A percentile compares a stretch with the other conserved stretches of the same genome.
phyloP scores from a whole-genome alignment of 2,329 filamentous ascomycete species.

The Fusarium verticillioides region DNA sequence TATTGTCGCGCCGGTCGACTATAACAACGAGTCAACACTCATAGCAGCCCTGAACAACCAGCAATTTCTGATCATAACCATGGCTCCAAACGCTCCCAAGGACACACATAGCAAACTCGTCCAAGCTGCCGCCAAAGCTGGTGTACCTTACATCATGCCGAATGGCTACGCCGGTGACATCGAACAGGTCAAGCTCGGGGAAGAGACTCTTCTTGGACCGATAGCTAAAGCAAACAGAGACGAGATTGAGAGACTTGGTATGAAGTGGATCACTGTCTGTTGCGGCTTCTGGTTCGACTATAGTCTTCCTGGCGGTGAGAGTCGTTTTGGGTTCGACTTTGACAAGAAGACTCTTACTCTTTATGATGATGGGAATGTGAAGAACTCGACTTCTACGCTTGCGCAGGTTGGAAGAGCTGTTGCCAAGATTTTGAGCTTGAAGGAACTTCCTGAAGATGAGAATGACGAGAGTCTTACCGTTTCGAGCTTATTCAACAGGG shows the following conservation, averaged over 20 bases:
- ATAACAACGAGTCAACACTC: slow-evolving; percentile 55
- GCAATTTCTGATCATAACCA: slow-evolving; percentile 64
- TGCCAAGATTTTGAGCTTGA: slow-evolving; percentile 60
- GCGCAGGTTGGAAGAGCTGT: slow-evolving; percentile 65
- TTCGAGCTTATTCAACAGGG: slow-evolving; percentile 57
- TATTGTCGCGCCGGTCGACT: slow-evolving; percentile 55
- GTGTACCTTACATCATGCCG: slow-evolving; percentile 63
- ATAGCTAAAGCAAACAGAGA: slow-evolving; percentile 40
- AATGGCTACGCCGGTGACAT: slow-evolving; percentile 55
- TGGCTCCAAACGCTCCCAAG: slow-evolving; percentile 53
- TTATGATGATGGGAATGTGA: slow-evolving; percentile 61
- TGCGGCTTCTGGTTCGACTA: slow-evolving; percentile 67
- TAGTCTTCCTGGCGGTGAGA: slow-evolving; percentile 53
- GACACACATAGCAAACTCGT: slow-evolving; percentile 59
- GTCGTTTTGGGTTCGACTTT: slow-evolving; percentile 61
- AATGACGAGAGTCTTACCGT: slow-evolving; percentile 45
- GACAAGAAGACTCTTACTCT: slow-evolving; percentile 54
- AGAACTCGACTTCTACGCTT: slow-evolving; percentile 56
- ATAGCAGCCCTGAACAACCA: slow-evolving; percentile 62
- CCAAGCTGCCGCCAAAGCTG: slow-evolving; percentile 61
- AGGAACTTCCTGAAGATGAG: slow-evolving; percentile 53
- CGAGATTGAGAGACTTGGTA: slow-evolving; percentile 54
- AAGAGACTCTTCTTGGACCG: slow-evolving; percentile 42
- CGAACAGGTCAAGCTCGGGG: slow-evolving; percentile 43
- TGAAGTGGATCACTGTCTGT: slow-evolving; percentile 61